phyloP scores from a whole-genome alignment of 306 rosid species.

The Mimosa bimucronata region DNA sequence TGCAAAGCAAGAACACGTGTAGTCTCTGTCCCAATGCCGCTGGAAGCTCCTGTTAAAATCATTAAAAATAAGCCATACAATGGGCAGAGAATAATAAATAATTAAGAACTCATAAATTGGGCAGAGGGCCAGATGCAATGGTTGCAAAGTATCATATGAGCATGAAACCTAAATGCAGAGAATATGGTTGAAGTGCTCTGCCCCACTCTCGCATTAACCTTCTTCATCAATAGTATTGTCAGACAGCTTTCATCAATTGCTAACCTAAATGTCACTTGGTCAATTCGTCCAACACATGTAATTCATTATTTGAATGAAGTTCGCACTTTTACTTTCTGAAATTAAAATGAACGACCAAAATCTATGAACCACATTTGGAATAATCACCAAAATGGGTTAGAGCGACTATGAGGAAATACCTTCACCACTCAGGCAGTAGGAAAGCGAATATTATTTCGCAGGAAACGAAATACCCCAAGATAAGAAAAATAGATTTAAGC shows the following conservation, averaged over 20 bases:
- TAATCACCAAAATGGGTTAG: not conserved
- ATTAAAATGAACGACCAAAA: not conserved
- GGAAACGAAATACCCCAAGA: not conserved
- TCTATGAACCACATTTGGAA: not conserved
- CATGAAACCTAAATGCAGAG: too few relatives aligned
- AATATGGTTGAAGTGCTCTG: too few relatives aligned
- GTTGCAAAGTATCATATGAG: too few relatives aligned
- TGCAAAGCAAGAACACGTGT: too few relatives aligned
- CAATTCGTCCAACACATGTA: not conserved
- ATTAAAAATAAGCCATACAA: too few relatives aligned
- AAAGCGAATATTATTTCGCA: not conserved
- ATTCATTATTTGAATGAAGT: not conserved
- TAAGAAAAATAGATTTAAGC: not conserved
- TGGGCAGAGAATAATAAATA: too few relatives aligned
- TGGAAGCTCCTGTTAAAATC: constrained; percentile 67
- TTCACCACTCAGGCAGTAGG: not conserved
- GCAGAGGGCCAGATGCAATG: too few relatives aligned
- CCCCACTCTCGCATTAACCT: too few relatives aligned
- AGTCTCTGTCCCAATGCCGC: too few relatives aligned
- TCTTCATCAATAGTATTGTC: not conserved
- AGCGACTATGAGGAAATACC: not conserved
- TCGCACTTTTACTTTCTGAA: not conserved
- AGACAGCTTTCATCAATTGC: not conserved
- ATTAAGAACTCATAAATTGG: too few relatives aligned
- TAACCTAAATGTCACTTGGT: constrained; percentile 1